Base-by-base conservation (phyloP, 2,329 filamentous ascomycete species). In the Aspergillus sclerotialis region DNA sequence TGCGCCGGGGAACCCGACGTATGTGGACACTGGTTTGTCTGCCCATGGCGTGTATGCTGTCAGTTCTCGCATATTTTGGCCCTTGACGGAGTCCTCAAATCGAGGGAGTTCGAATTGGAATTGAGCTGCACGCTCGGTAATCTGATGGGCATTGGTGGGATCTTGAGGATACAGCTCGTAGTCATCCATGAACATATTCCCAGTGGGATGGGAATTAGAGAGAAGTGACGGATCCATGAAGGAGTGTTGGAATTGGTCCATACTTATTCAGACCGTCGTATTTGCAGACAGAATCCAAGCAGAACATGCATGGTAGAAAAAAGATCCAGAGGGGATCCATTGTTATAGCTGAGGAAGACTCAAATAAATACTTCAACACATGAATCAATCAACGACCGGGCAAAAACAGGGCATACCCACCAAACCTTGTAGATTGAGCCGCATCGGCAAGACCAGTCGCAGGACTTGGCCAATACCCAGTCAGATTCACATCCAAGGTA, bases 111-210 rank as follows among this genome's bases (percentile, higher is more conserved):
- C 7, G 7, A 23, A 10, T 10, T 23, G 19, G 7, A 23, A 10
- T 7, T 23, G 19, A 10, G 19, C 19, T 23, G 19, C 19, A 10
- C 19, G 19, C 10, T 23, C 19, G 19, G 6, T 23, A 10, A 7
- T 23, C 7, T 6, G 32, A 15, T 8, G 30, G 30, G 11, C 39
- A 39, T 11, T 14, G 5, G 23, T 36, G 38, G 7, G 34, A 10
- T 23, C 19, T 6, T 6, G 19, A 23, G 19, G 19, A 10, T 23
- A 23, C 19, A 23, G 19, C 10, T 38, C 30, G 9, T 41, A 35
- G 11, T 42, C 39, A 3, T 45, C 34, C 8, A 37, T 39, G n/a
- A 39, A 23, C 19, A 23, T 23, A 10, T 6, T 23, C 6, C 10
- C 10, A 6, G 7, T 10, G 10, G 19, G 19, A 23, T 23, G 19